Evolutionary conservation across 2,329 filamentous ascomycete genomes (phyloP).

Genomic region (Gnomoniopsis smithogilvyi): DNA sequence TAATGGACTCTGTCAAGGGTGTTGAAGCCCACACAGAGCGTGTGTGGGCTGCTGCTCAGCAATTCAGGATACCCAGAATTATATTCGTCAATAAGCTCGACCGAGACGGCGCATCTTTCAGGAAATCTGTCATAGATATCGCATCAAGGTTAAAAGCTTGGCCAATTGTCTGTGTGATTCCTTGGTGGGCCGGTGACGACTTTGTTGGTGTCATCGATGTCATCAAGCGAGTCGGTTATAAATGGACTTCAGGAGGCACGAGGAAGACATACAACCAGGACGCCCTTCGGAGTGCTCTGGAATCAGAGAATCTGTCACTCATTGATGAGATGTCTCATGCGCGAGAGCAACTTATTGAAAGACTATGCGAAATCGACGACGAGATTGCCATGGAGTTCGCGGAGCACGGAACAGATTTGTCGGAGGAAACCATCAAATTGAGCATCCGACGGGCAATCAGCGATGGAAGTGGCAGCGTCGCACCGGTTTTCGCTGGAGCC

Average conservation of each 20-base stretch:
- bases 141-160: constrained; percentile 75
- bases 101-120: constrained; percentile 78
- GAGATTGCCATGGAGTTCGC: constrained; percentile 80
- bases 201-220: constrained; percentile 85
- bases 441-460: constrained; percentile 72
- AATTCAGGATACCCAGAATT: constrained; percentile 79
- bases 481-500: constrained; percentile 86
- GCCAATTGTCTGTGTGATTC: constrained; percentile 91
- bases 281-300: constrained; percentile 30
- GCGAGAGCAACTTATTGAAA: constrained; percentile 74
- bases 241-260: constrained; percentile 56
- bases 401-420: constrained; percentile 72
- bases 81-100: constrained; percentile 85
- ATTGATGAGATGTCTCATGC: constrained; percentile 71
- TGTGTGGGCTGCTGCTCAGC: constrained; percentile 88
- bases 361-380: constrained; percentile 86
- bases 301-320: constrained; percentile 53
- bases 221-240: constrained; percentile 69
- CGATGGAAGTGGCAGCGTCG: constrained; percentile 65
- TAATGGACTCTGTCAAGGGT: constrained; percentile 35
- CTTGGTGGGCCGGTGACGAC: constrained; percentile 82
- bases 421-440: constrained; percentile 62
- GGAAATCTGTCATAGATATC: constrained; percentile 80
- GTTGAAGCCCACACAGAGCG: constrained; percentile 97
- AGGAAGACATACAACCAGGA: constrained; percentile 27